Conservation (phyloP, 495 filamentous ascomycete genomes). For the Aspergillus ellipticus region DNA sequence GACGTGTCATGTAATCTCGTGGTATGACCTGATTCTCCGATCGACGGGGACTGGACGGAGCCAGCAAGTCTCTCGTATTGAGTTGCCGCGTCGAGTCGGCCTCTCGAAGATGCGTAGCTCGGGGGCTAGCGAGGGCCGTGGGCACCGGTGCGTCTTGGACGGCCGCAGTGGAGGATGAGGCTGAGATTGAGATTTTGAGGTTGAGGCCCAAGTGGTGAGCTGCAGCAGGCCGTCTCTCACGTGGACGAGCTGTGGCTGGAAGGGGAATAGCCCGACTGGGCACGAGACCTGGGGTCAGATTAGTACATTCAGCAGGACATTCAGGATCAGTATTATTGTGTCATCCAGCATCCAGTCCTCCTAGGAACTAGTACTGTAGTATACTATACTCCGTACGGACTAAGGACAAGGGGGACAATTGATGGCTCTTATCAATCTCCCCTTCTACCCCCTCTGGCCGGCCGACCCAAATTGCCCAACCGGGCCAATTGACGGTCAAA, state of each 20-base stretch:
- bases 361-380: too few species aligned
- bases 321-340: too few species aligned
- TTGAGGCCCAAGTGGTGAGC: background rate
- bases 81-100: background rate
- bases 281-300: background rate
- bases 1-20: background rate
- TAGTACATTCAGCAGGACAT: too few species aligned
- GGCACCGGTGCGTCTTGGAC: too few species aligned
- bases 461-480: too few species aligned
- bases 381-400: background rate
- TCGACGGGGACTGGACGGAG: background rate
- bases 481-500: background rate
- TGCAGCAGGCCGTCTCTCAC: conserved; percentile 15
- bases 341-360: too few species aligned
- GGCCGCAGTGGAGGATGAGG: background rate
- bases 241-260: conserved; percentile 14
- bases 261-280: background rate
- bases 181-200: background rate
- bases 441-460: too few species aligned
- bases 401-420: background rate
- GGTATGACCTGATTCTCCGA: background rate
- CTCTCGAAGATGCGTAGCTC: too few species aligned
- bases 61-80: background rate
- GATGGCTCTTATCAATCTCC: too few species aligned
- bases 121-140: too few species aligned